Percentiles rank a stretch among this genome's conserved stretches.
Conservation (phyloP, 176 grass and related monocot species). For the Cocos nucifera region DNA sequence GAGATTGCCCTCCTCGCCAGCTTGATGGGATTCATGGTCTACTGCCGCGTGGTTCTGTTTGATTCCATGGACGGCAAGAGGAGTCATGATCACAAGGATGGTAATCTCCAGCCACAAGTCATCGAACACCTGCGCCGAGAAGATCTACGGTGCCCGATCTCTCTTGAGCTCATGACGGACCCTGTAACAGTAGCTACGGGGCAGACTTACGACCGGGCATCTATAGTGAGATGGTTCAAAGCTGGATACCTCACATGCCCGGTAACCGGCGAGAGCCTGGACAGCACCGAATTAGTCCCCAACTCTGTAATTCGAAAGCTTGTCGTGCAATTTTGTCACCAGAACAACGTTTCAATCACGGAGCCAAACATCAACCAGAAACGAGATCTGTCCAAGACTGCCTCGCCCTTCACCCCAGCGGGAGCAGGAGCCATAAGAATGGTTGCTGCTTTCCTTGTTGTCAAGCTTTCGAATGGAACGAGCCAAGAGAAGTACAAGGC, state of each 20-base stretch:
- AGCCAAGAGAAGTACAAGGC: slow-evolving; percentile 43
- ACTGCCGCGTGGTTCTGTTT: slow-evolving; percentile 75
- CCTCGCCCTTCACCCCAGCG: slow-evolving; percentile 24
- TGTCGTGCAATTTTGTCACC: slow-evolving; percentile 38
- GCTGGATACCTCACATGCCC: slow-evolving; percentile 55
- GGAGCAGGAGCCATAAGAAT: slow-evolving; percentile 28
- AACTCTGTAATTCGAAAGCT: slow-evolving; percentile 46
- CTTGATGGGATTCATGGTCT: slow-evolving; percentile 53
- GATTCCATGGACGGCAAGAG: slow-evolving; percentile 26
- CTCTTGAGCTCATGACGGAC: slow-evolving; percentile 77
- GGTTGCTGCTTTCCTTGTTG: slow-evolving; percentile 34
- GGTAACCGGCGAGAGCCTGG: slow-evolving; percentile 59
- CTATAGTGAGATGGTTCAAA: slow-evolving; percentile 70
- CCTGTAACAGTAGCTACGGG: slow-evolving; percentile 72
- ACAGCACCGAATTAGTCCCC: slow-evolving; percentile 42
- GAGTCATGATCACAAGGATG: not conserved
- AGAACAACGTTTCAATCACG: slow-evolving; percentile 35
- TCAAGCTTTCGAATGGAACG: slow-evolving; percentile 27
- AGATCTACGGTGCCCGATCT: slow-evolving; percentile 69
- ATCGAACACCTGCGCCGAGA: slow-evolving; percentile 46
- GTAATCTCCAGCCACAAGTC: not conserved
- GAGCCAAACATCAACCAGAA: slow-evolving; percentile 36
- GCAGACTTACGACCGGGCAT: slow-evolving; percentile 81
- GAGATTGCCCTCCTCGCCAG: slow-evolving; percentile 27
- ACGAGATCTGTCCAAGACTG: slow-evolving; percentile 34